Evolutionary conservation across 495 filamentous ascomycete genomes (phyloP), one percentile per base, ranked within the genome.

Genomic region (Gamarada debralockiae): DNA sequence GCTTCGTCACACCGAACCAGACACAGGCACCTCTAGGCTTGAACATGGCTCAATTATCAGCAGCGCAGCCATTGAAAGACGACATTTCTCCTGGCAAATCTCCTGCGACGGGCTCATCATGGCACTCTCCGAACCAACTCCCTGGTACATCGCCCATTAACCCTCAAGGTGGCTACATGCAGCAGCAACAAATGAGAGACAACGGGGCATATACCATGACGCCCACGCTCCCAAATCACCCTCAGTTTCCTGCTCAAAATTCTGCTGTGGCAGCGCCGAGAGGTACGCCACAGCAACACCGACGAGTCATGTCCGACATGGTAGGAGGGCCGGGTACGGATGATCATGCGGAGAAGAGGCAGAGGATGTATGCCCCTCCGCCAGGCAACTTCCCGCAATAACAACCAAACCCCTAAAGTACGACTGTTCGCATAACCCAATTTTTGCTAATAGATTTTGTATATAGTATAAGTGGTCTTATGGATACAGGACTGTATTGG

Each of bases 41-140:
- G 37, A 60, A 61, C 52, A 54, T 61, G 54, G 48, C 22, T n/a
- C 61, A 60, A 53, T 37, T 45, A 24, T 81, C 84, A 18, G 73
- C 75, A 36, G 70, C 69, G 14, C 55, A 55, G 44, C 82, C 82
- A 2, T 68, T 92, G 53, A 95, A 95, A 62, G 87, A 91, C 56
- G 89, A 92, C 57, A 82, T 84, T 42, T 90, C 90, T 21, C 89
- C 90, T 7, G 85, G 83, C 52, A 83, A 85, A 59, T 90, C 86
- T 13, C 85, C 87, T 20, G 77, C 82, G 8, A 83, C 82, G 1
- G 82, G 82, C 3, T 77, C 80, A 51, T 84, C 73, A 44, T 90
- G 86, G 86, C 84, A 90, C 65, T 89, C 87, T 20, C 85, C 87
- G 0, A 73, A 78, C 17, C 84, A 87, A 56, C 80, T 85, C 57